These are phyloP conservation scores for Phytophthora capsici DNA, from an alignment of 352 stramenopile genomes.

Conservation along the genomic window DNA sequence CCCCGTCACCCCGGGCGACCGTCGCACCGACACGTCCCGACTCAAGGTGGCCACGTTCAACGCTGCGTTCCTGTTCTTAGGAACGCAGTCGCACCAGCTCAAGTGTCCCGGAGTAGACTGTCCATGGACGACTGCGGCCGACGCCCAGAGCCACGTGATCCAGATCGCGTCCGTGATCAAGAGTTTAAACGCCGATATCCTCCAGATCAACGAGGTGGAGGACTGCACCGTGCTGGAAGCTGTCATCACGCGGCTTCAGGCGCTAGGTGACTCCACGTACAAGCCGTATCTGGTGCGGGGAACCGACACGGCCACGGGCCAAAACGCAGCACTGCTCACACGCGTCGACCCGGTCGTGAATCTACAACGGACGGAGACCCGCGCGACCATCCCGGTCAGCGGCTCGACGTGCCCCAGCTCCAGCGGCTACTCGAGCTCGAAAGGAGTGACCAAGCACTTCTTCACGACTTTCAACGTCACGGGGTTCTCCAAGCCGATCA, in stretches of 20 bases:
- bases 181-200: constrained; percentile 62
- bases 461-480: constrained; percentile 73
- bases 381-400: constrained; percentile 49
- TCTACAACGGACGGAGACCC: constrained; percentile 47
- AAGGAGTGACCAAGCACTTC: constrained; percentile 75
- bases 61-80: constrained; percentile 65
- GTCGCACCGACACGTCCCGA: constrained; percentile 50
- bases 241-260: constrained; percentile 54
- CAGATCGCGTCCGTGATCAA: constrained; percentile 61
- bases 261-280: constrained; percentile 61
- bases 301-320: constrained; percentile 66
- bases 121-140: constrained; percentile 52
- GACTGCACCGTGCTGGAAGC: constrained; percentile 58
- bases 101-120: constrained; percentile 58
- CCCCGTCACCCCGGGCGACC: constrained; percentile 47
- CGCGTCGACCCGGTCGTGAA: constrained; percentile 62
- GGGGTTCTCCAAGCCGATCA: constrained; percentile 72
- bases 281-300: constrained; percentile 68
- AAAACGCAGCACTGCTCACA: constrained; percentile 72
- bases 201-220: constrained; percentile 74
- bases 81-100: constrained; percentile 43
- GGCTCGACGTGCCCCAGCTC: constrained; percentile 59
- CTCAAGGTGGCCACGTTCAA: constrained; percentile 78
- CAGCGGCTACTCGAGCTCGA: constrained; percentile 47
- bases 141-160: constrained; percentile 54